These are phyloP conservation scores for Podaxis sp. DNA, from an alignment of 768 basidiomycete genomes.

Conservation along the genomic window DNA sequence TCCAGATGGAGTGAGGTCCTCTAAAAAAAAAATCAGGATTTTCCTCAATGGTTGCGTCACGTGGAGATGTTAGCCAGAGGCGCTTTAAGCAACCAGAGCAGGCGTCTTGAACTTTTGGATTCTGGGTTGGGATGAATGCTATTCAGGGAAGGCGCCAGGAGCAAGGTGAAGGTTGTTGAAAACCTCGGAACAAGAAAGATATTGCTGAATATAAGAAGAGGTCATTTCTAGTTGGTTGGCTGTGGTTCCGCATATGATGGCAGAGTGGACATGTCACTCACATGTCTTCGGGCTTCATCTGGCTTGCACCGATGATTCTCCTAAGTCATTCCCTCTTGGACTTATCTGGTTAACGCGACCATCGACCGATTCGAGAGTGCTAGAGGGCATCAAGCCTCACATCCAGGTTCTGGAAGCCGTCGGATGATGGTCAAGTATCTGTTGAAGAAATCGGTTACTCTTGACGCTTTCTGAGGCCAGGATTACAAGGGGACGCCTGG, in stretches of 20 bases:
- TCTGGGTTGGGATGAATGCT: neutral
- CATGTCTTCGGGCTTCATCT: neutral
- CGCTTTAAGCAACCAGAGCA: neutral
- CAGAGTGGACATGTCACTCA: neutral
- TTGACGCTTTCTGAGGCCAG: neutral
- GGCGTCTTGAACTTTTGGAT: neutral
- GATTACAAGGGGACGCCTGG: neutral
- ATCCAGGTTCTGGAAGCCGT: neutral
- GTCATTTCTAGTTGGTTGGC: neutral
- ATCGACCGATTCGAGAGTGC: neutral
- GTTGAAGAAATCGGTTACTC: neutral
- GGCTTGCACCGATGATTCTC: neutral
- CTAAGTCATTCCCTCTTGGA: neutral
- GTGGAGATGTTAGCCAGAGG: neutral
- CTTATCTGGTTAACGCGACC: neutral
- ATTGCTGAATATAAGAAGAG: neutral
- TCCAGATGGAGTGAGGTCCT: neutral
- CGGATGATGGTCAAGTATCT: neutral
- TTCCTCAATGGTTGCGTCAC: neutral
- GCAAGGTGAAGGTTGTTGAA: neutral
- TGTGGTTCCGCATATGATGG: neutral
- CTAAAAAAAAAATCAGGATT: neutral
- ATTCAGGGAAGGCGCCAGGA: neutral
- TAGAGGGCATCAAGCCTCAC: neutral
- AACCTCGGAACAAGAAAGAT: constrained; percentile 1